Base-by-base conservation (phyloP, 371 early-diverging fungal genomes). In the Apophysomyces variabilis region DNA sequence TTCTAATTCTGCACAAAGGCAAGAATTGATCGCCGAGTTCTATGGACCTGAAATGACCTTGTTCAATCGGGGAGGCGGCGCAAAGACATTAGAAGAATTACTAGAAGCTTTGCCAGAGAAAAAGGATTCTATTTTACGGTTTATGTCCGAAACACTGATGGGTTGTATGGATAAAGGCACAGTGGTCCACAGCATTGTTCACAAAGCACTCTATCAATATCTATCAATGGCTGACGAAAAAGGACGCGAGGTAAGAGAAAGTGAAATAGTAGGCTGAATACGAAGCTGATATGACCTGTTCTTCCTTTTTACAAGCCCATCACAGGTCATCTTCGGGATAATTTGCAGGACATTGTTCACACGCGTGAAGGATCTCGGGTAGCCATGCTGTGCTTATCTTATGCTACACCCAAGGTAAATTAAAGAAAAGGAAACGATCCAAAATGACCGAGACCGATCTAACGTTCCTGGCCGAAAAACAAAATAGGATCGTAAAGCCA, bases 1-100 rank as follows among this genome's bases (percentile, higher is more conserved):
- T 62, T 90, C 94, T 43, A 95, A 89, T 62, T 86, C 92, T 4
- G 68, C 79, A 56, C 95, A 98, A 77, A 82, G 92, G 58, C 79
- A 85, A 39, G 81, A 83, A 37, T 78, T 98, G 70, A 83, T 95
- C 59, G 89, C 93, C 57, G 97, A 98, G 82, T 94, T 98, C 73
- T 97, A 95, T 72, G 96, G 97, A 45, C 93, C 92, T 14, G 95
- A 96, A 73, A 95, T 91, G 84, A 87, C 92, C 0, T 69, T 96
- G 32, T 96, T 95, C 76, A 68, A 66, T 26, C 65, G 66, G 38
- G 74, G 66, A 35, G 78, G 76, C 16, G 79, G 83, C 61, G 76
- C 79, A 68, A 78, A 84, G 75, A 79, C 90, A 9, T 66, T 94
- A 38, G 87, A 89, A 9, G 87, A 84, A 18, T 74, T 95, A 44